Evolutionary conservation across 108 stramenopile species (phyloP).

Genomic region (Stephanodiscus triporus): DNA sequence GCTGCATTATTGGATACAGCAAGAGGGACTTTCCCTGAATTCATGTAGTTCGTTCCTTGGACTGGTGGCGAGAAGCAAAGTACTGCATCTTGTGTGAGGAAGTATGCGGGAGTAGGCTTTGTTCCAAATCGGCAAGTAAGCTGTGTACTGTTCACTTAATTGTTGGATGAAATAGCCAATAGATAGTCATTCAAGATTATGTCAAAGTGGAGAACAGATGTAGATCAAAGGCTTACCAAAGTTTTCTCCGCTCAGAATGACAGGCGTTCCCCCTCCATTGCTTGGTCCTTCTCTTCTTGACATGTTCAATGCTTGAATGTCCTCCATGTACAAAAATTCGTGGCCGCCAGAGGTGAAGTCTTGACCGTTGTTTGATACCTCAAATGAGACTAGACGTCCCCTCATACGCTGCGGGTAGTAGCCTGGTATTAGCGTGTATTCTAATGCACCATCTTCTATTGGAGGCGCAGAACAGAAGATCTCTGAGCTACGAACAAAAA

Average conservation of each 20-base stretch:
- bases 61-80: conserved; percentile 45
- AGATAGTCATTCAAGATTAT: conserved; percentile 40
- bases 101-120: conserved; percentile 30
- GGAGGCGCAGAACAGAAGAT: conserved; percentile 64
- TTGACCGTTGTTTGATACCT: conserved; percentile 68
- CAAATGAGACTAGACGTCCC: conserved; percentile 58
- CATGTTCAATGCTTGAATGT: conserved; percentile 25
- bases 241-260: conserved; percentile 40
- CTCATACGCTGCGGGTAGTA: conserved; percentile 59
- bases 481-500: conserved; percentile 46
- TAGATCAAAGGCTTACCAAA: conserved; percentile 34
- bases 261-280: conserved; percentile 37
- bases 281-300: conserved; percentile 27
- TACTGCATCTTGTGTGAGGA: conserved; percentile 39
- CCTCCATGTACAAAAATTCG: conserved; percentile 47
- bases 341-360: conserved; percentile 40
- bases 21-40: conserved; percentile 17
- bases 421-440: conserved; percentile 17
- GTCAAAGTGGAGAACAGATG: conserved; percentile 52
- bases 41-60: conserved; percentile 24
- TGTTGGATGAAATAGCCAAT: neutral
- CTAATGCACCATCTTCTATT: conserved; percentile 24
- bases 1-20: conserved; percentile 44
- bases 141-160: conserved; percentile 35
- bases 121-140: conserved; percentile 45